These are phyloP conservation scores for Pterothamnion heteromorphum DNA, from an alignment of 31 red algal genomes.

Conservation along the genomic window DNA sequence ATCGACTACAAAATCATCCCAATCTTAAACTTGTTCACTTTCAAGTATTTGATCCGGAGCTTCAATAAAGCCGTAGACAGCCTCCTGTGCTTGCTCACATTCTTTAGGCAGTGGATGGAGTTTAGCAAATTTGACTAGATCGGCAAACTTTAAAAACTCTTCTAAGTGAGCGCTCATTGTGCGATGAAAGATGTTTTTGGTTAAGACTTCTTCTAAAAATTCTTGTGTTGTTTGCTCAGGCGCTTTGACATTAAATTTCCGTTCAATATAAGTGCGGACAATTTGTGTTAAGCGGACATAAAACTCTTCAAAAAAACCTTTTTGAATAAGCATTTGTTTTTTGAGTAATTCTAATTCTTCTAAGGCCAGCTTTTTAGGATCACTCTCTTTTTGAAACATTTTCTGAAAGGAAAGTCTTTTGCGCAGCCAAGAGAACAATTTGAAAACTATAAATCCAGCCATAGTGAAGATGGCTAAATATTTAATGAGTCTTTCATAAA, in stretches of 20 bases:
- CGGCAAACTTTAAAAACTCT: neutral
- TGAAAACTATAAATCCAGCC: neutral
- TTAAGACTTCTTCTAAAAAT: neutral
- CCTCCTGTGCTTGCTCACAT: neutral
- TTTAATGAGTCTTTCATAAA: neutral
- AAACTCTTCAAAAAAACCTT: neutral
- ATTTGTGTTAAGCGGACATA: neutral
- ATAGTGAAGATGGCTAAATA: neutral
- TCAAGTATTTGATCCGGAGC: too few species aligned
- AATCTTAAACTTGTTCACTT: too few species aligned
- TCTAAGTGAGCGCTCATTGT: neutral
- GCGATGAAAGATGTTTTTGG: neutral
- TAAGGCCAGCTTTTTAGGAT: neutral
- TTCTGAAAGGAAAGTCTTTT: neutral
- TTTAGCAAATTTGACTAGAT: slow-evolving; percentile 9
- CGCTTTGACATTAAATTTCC: neutral
- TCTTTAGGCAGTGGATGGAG: neutral
- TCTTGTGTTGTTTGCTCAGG: neutral
- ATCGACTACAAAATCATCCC: too few species aligned
- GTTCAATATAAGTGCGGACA: neutral
- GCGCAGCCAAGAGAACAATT: neutral
- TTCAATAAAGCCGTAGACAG: neutral
- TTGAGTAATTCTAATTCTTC: neutral
- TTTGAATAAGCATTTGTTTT: neutral
- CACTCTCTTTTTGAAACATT: neutral